Conservation (phyloP, 176 grass and related monocot genomes). For the Eleusine coracana region DNA sequence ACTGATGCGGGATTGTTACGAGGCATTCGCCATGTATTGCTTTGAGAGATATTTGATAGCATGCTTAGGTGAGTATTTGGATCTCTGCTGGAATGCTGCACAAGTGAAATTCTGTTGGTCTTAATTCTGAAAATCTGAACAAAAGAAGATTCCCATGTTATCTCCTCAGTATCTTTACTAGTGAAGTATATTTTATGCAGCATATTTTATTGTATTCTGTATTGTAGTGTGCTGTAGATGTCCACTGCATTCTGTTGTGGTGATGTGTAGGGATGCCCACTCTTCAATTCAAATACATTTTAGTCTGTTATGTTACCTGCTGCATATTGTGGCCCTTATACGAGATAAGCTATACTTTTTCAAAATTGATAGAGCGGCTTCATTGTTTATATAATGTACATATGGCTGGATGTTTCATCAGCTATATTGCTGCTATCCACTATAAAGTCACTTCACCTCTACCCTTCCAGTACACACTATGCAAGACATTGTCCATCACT, state of each 20-base stretch:
- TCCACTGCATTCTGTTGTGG: background rate
- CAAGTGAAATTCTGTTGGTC: background rate
- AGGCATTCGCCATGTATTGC: constrained; percentile 99
- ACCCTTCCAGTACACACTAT: background rate
- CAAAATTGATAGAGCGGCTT: background rate
- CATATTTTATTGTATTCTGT: background rate
- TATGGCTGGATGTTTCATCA: background rate
- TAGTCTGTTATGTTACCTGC: background rate
- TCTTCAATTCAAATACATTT: background rate
- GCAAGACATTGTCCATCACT: background rate
- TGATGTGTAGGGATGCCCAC: background rate
- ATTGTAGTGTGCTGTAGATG: background rate
- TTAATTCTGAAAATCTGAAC: constrained; percentile 11
- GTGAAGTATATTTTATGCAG: background rate
- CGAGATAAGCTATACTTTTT: background rate
- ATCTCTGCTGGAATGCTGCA: constrained; percentile 21
- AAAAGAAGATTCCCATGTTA: background rate
- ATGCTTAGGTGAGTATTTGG: constrained; percentile 78
- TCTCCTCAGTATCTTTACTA: background rate
- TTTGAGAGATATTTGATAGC: constrained; percentile 99
- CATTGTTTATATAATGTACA: background rate
- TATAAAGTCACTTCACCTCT: background rate
- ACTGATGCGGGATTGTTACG: constrained; percentile 93
- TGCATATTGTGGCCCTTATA: background rate
- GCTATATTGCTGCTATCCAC: background rate